Base-by-base conservation (phyloP, 1,139 yeast species). In the Diutina neorugosa region DNA sequence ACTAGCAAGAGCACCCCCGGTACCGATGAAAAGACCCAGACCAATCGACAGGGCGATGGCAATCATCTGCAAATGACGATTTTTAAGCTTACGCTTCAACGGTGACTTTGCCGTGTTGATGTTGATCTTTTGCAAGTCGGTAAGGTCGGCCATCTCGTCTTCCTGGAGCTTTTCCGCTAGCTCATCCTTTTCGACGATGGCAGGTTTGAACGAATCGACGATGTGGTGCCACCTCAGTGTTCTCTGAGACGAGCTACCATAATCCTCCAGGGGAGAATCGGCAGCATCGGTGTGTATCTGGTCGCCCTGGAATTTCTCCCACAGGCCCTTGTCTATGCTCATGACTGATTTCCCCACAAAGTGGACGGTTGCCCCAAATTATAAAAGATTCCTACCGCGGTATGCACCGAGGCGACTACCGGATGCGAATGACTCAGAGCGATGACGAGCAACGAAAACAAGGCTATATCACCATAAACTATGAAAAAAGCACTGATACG, bases 91-190 rank as follows among this genome's bases (percentile, higher is more conserved):
- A 57, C 75, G 62, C 31, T 69, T 63, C 52, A 73, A 66, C 52
- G 69, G 73, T 37, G 77, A 69, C 63, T 25, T 69, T 27, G 76
- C 73, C 0, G 76, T 63, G 44, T 65, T 68, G 21, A 65, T 53
- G 53, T 71, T 71, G 52, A 73, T 72, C 54, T 58, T 66, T 56
- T 71, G 73, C 49, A 71, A 60, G 44, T 69, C 73, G 3, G 67
- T 63, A 63, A 69, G 59, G 12, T 60, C 62, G 34, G 57, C 61
- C 27, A 54, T 46, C 12, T 46, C 50, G 2, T 46, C 50, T 9
- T 46, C 50, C 9, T 46, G 37, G 31, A n/a, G 27, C 21, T 46
- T 46, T 16, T 23, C 18, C 2, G 50, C 37, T n/a, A 46, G 12
- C n/a, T 27, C 20, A n/a, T 46, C 50, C 23, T 46, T 46, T 14